Conservation (phyloP, 257 asterid genomes). For the Perilla frutescens region DNA sequence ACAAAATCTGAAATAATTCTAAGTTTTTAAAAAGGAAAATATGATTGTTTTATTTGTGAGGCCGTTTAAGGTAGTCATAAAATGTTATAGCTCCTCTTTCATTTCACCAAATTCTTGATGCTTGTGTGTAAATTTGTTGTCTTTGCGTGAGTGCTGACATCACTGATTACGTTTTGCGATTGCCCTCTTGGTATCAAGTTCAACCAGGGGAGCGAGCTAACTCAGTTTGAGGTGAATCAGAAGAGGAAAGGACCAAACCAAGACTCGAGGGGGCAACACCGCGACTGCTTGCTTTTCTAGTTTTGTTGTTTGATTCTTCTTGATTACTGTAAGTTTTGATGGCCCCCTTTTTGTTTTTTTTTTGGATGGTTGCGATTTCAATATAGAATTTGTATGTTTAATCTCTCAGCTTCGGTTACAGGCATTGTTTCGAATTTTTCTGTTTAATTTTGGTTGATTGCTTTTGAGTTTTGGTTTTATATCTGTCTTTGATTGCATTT, state of each 20-base stretch:
- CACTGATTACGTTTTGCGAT: slow-evolving; percentile 37
- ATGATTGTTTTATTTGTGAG: not conserved
- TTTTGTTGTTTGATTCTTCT: slow-evolving; percentile 15
- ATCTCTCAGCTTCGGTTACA: not conserved
- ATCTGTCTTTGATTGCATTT: not conserved
- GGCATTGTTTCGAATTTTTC: not conserved
- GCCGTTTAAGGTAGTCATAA: slow-evolving; percentile 5
- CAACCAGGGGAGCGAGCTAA: too few relatives aligned
- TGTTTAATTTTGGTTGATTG: not conserved
- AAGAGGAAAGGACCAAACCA: too few relatives aligned
- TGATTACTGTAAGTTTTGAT: slow-evolving; percentile 23
- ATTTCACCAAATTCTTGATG: slow-evolving; percentile 1
- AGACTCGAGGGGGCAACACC: too few relatives aligned
- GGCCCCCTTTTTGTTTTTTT: not conserved
- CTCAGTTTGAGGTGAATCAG: too few relatives aligned
- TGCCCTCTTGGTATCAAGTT: not conserved
- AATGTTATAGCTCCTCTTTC: not conserved
- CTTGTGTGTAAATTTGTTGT: slow-evolving; percentile 6
- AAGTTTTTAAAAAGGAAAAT: not conserved
- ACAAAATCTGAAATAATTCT: not conserved
- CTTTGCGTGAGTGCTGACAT: slow-evolving; percentile 22
- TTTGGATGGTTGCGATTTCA: not conserved
- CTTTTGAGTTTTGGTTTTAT: not conserved
- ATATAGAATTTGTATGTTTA: slow-evolving; percentile 18
- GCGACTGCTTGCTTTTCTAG: not conserved